phyloP scores from a whole-genome alignment of 208 protist genomes.

The Wallacemonas sp. region DNA sequence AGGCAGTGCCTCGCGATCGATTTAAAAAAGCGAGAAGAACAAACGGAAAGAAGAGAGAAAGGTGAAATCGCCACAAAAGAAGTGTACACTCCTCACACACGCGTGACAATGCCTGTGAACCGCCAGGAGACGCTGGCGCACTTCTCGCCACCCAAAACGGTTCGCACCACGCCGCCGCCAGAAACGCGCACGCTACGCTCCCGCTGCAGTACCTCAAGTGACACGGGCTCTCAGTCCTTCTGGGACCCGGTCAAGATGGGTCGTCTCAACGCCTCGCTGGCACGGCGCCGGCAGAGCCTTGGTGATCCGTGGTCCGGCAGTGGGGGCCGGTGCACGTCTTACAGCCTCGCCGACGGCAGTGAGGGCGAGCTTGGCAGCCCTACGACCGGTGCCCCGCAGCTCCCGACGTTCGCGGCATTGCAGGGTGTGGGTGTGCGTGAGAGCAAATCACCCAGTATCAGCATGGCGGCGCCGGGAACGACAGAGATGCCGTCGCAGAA shows the following conservation, averaged over 20 bases:
- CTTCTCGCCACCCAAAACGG: constrained; percentile 7
- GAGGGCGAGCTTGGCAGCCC: neutral
- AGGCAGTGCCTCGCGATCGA: too few relatives aligned
- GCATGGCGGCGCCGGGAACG: too few relatives aligned
- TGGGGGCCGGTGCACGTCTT: neutral
- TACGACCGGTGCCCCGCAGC: neutral
- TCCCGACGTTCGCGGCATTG: neutral
- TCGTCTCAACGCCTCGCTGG: constrained; percentile 6
- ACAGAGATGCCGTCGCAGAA: too few relatives aligned
- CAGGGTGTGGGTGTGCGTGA: neutral
- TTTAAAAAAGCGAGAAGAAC: too few relatives aligned
- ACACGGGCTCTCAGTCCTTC: neutral
- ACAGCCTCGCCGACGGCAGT: neutral
- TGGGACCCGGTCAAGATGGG: constrained; percentile 12
- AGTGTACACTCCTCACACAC: neutral
- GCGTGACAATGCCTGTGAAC: neutral
- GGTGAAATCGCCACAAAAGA: too few relatives aligned
- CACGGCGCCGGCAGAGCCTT: neutral
- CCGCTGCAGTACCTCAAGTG: neutral
- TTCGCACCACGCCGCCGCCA: neutral
- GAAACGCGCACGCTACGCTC: neutral
- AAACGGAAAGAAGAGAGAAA: constrained; percentile 2
- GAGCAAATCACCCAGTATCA: constrained; percentile 2
- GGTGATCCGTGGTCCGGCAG: too few relatives aligned
- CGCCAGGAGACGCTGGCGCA: neutral